These are phyloP conservation scores for Solanum neorickii DNA, from an alignment of 257 asterid genomes.

Conservation along the genomic window DNA sequence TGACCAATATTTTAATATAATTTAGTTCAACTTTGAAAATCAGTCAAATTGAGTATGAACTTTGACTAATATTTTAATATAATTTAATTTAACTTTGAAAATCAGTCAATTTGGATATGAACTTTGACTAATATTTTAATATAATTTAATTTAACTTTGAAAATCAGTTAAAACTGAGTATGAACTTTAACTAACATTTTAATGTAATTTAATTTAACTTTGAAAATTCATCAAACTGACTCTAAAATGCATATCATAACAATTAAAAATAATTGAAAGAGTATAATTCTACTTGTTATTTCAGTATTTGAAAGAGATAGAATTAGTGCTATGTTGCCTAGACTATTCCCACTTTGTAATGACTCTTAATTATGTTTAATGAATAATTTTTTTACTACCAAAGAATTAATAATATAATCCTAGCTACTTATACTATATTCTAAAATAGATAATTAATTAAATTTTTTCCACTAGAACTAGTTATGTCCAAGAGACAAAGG, in stretches of 20 bases:
- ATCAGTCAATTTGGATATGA: fast-evolving
- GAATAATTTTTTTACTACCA: neutral
- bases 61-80: no score
- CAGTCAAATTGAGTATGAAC: no score
- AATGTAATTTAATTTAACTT: neutral
- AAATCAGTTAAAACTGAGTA: fast-evolving
- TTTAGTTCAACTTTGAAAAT: no score
- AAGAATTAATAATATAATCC: neutral
- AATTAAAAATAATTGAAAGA: no score
- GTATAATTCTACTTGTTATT: neutral
- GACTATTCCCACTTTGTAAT: neutral
- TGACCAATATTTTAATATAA: no score
- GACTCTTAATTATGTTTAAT: neutral
- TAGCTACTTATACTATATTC: neutral
- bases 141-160: no score
- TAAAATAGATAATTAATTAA: neutral
- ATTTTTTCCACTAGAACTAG: neutral
- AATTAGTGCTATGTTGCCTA: neutral
- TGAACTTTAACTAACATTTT: no score
- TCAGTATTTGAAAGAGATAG: neutral
- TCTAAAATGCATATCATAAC: no score
- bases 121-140: no score
- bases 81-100: neutral
- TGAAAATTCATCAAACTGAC: neutral
- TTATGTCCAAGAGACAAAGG: neutral